Evolutionary conservation across 2,329 filamentous ascomycete genomes (phyloP).

Genomic region (Zarea fungicola): DNA sequence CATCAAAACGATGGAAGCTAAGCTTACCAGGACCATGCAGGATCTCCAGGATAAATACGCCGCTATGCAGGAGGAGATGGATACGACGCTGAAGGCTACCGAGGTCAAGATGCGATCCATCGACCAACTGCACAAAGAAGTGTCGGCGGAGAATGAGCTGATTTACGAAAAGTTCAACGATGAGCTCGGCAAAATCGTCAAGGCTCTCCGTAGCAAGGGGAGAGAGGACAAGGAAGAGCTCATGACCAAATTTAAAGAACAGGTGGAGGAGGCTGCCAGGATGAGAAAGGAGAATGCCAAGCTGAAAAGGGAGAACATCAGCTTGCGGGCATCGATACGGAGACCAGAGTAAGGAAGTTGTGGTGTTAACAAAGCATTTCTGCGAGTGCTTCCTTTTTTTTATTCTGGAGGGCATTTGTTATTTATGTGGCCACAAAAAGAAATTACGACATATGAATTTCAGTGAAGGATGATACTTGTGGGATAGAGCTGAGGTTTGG

Average conservation of each 20-base stretch:
- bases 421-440: too few species aligned
- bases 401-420: slow-evolving; percentile 16
- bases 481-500: too few species aligned
- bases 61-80: slow-evolving; percentile 64
- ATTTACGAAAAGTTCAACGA: slow-evolving; percentile 88
- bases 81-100: slow-evolving; percentile 63
- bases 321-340: slow-evolving; percentile 54
- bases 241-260: slow-evolving; percentile 63
- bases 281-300: slow-evolving; percentile 82
- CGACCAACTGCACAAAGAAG: slow-evolving; percentile 84
- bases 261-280: slow-evolving; percentile 69
- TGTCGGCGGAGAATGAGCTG: slow-evolving; percentile 85
- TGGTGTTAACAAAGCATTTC: slow-evolving; percentile 5
- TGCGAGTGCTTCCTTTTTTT: slow-evolving; percentile 5
- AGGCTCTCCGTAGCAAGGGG: slow-evolving; percentile 64
- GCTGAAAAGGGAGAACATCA: slow-evolving; percentile 75
- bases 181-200: slow-evolving; percentile 80
- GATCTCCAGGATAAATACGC: slow-evolving; percentile 58
- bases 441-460: too few species aligned
- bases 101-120: slow-evolving; percentile 77
- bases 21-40: slow-evolving; percentile 54
- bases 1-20: slow-evolving; percentile 62
- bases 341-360: slow-evolving; percentile 33
- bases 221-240: slow-evolving; percentile 78
- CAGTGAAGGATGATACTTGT: slow-evolving; percentile 15